Percentiles rank a stretch among this genome's conserved stretches.
Evolutionary conservation across 1,139 yeast genomes (phyloP).

Genomic region (Geotrichum klebahnii): DNA sequence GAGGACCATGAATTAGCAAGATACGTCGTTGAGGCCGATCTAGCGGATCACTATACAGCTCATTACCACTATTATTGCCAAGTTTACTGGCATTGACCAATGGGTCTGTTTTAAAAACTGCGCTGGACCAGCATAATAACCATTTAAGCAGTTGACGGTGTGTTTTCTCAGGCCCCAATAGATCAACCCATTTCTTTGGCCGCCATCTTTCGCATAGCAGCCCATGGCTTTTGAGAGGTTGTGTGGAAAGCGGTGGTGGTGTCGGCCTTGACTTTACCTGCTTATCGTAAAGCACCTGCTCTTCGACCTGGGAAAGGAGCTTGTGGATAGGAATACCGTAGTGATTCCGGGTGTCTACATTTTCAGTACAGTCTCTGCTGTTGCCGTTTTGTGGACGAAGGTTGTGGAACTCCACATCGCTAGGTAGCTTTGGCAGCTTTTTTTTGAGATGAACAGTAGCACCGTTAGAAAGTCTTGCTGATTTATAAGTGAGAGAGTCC

Average conservation of each 20-base stretch:
- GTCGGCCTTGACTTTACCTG: not conserved
- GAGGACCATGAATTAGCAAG: conserved; percentile 80
- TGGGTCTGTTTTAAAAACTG: conserved; percentile 46
- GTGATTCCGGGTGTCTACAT: conserved; percentile 23
- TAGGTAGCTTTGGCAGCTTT: conserved; percentile 10
- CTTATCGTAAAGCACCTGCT: conserved; percentile 6
- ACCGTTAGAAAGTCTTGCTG: conserved; percentile 20
- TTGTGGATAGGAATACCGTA: conserved; percentile 37
- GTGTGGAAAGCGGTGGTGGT: not conserved
- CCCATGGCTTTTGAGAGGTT: not conserved
- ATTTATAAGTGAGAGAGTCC: conserved; percentile 8
- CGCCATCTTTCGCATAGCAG: conserved; percentile 63
- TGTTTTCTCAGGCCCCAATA: conserved; percentile 73
- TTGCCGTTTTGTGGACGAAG: too few species aligned
- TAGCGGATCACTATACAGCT: conserved; percentile 46
- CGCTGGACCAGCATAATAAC: conserved; percentile 75
- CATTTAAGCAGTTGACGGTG: conserved; percentile 71
- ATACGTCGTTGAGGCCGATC: conserved; percentile 71
- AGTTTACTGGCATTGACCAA: conserved; percentile 14
- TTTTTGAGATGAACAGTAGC: conserved; percentile 10
- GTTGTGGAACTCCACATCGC: not conserved
- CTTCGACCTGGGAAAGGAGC: conserved; percentile 26
- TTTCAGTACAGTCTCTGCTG: too few species aligned
- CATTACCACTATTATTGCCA: conserved; percentile 21
- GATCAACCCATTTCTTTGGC: conserved; percentile 68